Base-by-base conservation (phyloP, 2,329 filamentous ascomycete genomes). In the Hypocreales sp. region DNA sequence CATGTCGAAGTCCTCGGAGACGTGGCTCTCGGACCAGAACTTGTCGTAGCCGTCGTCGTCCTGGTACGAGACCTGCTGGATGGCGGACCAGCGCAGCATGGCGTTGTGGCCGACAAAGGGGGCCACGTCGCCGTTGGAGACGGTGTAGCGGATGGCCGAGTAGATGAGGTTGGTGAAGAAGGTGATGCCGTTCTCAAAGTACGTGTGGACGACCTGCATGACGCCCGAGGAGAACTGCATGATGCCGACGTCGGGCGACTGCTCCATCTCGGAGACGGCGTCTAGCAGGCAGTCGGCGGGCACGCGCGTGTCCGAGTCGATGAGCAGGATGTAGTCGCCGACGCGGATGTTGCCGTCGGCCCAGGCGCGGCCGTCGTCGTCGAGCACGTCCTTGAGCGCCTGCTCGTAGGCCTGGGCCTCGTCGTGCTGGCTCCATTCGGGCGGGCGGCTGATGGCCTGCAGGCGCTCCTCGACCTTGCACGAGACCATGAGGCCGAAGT, bases 271-370 rank as follows among this genome's bases (percentile, higher is more conserved):
- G 26, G 74, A 81, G 25, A 80, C 78, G 22, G 78, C 78, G 42
- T 86, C 79, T 5, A 86, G 61, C 33, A 87, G 60, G 42, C 80
- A 87, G 49, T 86, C 80, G 21, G 64, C 56, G 2, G 80, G 80
- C 3, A 83, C 78, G 50, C 78, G 77, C 17, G 79, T 84, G 49
- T 84, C 79, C 2, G 78, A 83, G 54, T 83, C 78, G 44, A 83
- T 79, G 33, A 86, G 42, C 9, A 55, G 44, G 33, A 86, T 81
- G 50, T 84, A 86, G 52, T 92, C 82, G 30, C 83, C 83, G 14
- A 92, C 61, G 27, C 82, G 79, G 39, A 92, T 77, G 50, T 90
- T 84, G 35, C 82, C 83, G 45, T 83, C 80, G 12, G 81, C 81
- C 78, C 77, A 80, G 16, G 78, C 78, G 16, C 75, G 69, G 12